Base-by-base conservation (phyloP, 192 early-diverging fungal genomes). In the Backusella liffmaniae region DNA sequence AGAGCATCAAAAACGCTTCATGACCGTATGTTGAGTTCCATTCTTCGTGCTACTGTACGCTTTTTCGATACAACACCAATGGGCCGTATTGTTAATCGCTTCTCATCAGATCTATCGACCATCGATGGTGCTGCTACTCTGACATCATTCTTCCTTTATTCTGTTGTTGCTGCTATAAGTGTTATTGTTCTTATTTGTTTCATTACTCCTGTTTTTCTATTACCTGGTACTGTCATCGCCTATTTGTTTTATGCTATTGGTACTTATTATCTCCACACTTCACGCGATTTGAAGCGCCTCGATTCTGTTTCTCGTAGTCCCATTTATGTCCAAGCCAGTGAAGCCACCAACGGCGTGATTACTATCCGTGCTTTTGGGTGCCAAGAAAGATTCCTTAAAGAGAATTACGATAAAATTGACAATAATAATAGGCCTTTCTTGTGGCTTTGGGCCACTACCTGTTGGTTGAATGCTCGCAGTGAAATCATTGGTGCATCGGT, bases 21-120 rank as follows among this genome's bases (percentile, higher is more conserved):
- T 74, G 44, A 77, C 9, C 85, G 78, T 32, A 78, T 93, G 32
- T 70, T 94, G 32, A 80, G 75, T 15, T 67, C 85, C 29, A 82
- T 94, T 37, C 72, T 90, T 29, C 89, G 86, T 26, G 91, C 94
- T 4, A 90, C 90, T 75, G 87, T 95, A 30, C 86, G 91, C n/a
- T 97, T 96, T 87, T 98, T 94, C 78, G 95, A 96, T 75, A 89
- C 90, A 30, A 96, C 93, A 13, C 96, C 96, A 1, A 85, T 94
- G 9, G 96, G 96, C 66, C 89, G 92, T 21, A 91, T 94, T 65
- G 84, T 79, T 3, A 98, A 96, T 81, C 84, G 96, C 34, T 96
- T 95, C 76, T 92, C 93, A 29, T 91, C 92, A 23, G 95, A 98
- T 84, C 92, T 97, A 77, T 90, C 90, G 41, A 90, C 90, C 1